Conservation (phyloP, 148 eudicot genomes). For the Amaranthus palmeri region DNA sequence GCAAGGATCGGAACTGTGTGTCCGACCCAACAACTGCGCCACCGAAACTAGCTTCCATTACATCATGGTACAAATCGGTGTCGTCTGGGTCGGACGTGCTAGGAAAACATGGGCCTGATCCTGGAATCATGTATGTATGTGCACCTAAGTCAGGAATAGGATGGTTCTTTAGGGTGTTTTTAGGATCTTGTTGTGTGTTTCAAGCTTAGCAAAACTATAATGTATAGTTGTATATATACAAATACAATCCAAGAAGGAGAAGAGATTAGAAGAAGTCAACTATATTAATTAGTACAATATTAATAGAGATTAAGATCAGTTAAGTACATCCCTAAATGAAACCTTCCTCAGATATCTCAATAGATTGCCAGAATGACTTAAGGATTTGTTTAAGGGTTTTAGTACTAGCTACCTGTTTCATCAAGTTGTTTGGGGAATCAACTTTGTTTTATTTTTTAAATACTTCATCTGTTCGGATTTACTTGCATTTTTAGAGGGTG, state of each 20-base stretch:
- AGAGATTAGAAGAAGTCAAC: constrained; percentile 39
- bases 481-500: no score
- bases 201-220: neutral
- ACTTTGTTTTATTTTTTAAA: neutral
- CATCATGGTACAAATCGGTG: constrained; percentile 15
- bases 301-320: neutral
- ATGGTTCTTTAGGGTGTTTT: neutral
- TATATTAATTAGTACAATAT: constrained; percentile 11
- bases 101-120: neutral
- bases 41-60: constrained; percentile 14
- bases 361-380: constrained; percentile 1
- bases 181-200: neutral
- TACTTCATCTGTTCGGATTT: neutral
- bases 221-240: neutral
- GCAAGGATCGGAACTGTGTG: constrained; percentile 31
- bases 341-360: constrained; percentile 47
- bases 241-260: neutral
- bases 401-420: neutral
- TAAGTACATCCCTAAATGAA: constrained; percentile 40
- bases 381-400: constrained; percentile 3
- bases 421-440: neutral
- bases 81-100: constrained; percentile 13
- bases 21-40: constrained; percentile 8
- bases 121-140: constrained; percentile 32
- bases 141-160: no score